Conservation (phyloP, 2,329 filamentous ascomycete species). For the Aschersonia sp. region DNA sequence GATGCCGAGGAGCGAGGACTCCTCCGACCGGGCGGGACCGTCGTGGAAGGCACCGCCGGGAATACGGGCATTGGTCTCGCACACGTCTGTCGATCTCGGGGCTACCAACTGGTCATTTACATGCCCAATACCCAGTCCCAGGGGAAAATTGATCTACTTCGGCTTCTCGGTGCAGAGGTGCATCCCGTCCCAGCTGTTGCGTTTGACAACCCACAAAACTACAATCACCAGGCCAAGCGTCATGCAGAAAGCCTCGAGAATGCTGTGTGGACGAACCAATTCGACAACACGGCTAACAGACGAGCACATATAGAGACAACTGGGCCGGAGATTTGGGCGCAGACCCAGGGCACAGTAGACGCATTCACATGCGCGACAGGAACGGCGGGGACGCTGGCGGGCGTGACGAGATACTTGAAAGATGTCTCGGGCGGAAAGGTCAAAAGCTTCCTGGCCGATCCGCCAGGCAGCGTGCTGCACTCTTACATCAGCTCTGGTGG, state of each 20-base stretch:
- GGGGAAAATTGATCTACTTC: slow-evolving; percentile 88
- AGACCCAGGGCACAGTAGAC: slow-evolving; percentile 74
- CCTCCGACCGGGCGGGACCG: slow-evolving; percentile 73
- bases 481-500: slow-evolving; percentile 81
- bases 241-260: slow-evolving; percentile 80
- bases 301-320: slow-evolving; percentile 94
- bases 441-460: slow-evolving; percentile 82
- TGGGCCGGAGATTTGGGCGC: slow-evolving; percentile 91
- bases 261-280: slow-evolving; percentile 98
- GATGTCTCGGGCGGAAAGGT: slow-evolving; percentile 63
- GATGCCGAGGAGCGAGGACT: slow-evolving; percentile 83
- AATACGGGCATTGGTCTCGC: slow-evolving; percentile 97
- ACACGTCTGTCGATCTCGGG: slow-evolving; percentile 83
- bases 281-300: slow-evolving; percentile 90
- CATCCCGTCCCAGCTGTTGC: slow-evolving; percentile 91
- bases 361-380: slow-evolving; percentile 94
- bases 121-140: slow-evolving; percentile 99
- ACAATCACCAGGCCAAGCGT: slow-evolving; percentile 87
- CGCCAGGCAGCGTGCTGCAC: slow-evolving; percentile 84
- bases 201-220: slow-evolving; percentile 90
- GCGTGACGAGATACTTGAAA: slow-evolving; percentile 79
- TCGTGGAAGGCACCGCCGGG: slow-evolving; percentile 91
- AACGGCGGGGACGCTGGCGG: slow-evolving; percentile 82
- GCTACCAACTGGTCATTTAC: slow-evolving; percentile 95
- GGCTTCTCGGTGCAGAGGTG: slow-evolving; percentile 85